Percentiles rank a stretch among this genome's conserved stretches.
Evolutionary conservation across 805 yeast species (phyloP).

Genomic region (Pichia cabralensis): DNA sequence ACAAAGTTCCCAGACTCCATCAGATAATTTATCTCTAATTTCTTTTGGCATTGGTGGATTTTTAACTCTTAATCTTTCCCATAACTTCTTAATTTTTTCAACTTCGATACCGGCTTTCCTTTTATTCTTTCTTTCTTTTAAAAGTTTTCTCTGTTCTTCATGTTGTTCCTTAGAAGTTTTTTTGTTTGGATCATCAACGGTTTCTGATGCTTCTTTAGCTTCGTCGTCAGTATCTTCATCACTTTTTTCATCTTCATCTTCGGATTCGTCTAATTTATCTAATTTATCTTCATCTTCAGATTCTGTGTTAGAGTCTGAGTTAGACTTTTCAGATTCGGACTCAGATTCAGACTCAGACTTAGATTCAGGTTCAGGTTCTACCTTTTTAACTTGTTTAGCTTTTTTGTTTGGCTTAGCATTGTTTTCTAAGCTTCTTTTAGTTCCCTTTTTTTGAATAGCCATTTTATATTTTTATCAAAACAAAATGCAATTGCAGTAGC

Average conservation of each 20-base stretch:
- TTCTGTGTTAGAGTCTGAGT: constrained; percentile 7
- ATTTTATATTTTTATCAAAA: constrained; percentile 8
- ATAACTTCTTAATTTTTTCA: constrained; percentile 70
- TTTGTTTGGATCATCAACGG: constrained; percentile 25
- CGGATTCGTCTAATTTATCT: constrained; percentile 16
- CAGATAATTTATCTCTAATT: constrained; percentile 64
- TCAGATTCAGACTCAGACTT: constrained; percentile 15
- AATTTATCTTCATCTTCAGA: constrained; percentile 23
- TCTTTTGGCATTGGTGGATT: constrained; percentile 72
- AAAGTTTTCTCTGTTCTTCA: constrained; percentile 68
- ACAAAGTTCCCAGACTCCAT: constrained; percentile 78
- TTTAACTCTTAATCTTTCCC: constrained; percentile 88
- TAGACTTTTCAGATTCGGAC: constrained; percentile 8
- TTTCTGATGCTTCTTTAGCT: constrained; percentile 17
- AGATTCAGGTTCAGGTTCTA: constrained; percentile 6
- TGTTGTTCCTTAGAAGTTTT: constrained; percentile 57
- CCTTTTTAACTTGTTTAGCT: constrained; percentile 24
- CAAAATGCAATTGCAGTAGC: too few species aligned
- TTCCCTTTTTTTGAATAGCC: constrained; percentile 14
- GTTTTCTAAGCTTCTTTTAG: constrained; percentile 15
- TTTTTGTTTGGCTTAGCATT: constrained; percentile 11
- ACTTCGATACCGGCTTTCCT: constrained; percentile 84
- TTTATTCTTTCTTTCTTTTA: constrained; percentile 75
- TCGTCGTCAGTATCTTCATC: constrained; percentile 23
- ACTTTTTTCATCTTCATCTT: constrained; percentile 19